phyloP scores from a whole-genome alignment of 2,329 filamentous ascomycete genomes.

The Diplodia seriata region DNA sequence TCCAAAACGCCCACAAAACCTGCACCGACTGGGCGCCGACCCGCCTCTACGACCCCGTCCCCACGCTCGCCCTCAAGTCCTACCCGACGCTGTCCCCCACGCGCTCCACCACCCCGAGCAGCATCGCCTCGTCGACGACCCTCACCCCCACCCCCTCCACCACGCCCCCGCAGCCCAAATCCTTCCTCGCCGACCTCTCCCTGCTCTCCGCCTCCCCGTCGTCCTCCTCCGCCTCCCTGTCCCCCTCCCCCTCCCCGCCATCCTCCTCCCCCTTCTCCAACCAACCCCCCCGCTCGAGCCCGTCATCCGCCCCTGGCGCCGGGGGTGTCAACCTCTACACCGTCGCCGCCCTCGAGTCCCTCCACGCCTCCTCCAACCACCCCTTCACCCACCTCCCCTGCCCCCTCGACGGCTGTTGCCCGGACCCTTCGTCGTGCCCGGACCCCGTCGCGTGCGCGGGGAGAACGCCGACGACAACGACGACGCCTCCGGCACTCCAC shows the following conservation, averaged over 20 bases:
- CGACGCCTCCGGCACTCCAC: neutral
- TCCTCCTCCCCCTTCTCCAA: too few relatives aligned
- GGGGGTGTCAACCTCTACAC: neutral
- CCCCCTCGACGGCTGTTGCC: neutral
- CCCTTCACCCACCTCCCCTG: conserved; percentile 21
- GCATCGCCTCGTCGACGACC: conserved; percentile 33
- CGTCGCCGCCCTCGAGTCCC: neutral
- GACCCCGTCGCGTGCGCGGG: neutral
- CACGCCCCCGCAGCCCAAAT: conserved; percentile 34
- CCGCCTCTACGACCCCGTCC: conserved; percentile 11
- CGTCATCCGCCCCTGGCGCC: neutral
- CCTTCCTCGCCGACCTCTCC: conserved; percentile 26
- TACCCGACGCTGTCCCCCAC: neutral
- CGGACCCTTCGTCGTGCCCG: conserved; percentile 13
- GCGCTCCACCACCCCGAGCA: conserved; percentile 10
- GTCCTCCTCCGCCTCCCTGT: neutral
- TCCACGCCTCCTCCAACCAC: neutral
- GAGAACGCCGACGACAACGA: neutral
- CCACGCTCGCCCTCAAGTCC: neutral
- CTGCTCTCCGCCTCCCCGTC: conserved; percentile 28
- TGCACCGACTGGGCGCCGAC: conserved; percentile 18
- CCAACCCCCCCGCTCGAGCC: too few relatives aligned
- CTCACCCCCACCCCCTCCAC: conserved; percentile 33
- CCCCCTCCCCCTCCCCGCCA: neutral
- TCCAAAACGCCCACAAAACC: conserved; percentile 14